Conservation (phyloP, 305 asterid genomes). For the Fraxinus greggii region DNA sequence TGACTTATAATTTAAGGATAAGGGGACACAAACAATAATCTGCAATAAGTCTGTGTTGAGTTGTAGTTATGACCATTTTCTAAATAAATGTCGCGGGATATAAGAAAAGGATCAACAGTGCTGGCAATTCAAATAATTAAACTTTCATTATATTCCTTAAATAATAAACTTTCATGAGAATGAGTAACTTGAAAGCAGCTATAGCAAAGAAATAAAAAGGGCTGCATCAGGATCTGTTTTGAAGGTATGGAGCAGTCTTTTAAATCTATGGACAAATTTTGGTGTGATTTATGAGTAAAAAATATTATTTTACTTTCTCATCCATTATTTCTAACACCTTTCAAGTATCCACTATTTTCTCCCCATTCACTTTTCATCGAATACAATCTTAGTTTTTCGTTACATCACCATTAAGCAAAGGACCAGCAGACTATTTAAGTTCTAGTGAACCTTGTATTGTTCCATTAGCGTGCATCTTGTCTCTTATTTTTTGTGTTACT, state of each 20-base stretch:
- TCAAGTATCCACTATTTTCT: not conserved
- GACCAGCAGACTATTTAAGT: not conserved
- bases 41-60: not conserved
- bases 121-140: not conserved
- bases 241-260: not conserved
- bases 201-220: not conserved
- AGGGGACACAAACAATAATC: not conserved
- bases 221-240: not conserved
- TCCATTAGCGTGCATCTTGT: not conserved
- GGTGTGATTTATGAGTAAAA: not conserved
- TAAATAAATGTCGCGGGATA: not conserved
- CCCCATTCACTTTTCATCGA: not conserved
- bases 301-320: not conserved
- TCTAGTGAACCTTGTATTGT: not conserved
- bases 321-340: not conserved
- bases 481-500: slow-evolving; percentile 18
- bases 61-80: not conserved
- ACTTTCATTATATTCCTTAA: not conserved
- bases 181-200: not conserved
- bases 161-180: not conserved
- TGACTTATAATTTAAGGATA: not conserved
- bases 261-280: not conserved
- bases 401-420: not conserved
- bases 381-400: not conserved
- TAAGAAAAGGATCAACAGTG: not conserved